A percentile compares a stretch with the other conserved stretches of the same genome.
Conservation (phyloP, 73 alveolate species). For the Tetrahymena borealis region DNA sequence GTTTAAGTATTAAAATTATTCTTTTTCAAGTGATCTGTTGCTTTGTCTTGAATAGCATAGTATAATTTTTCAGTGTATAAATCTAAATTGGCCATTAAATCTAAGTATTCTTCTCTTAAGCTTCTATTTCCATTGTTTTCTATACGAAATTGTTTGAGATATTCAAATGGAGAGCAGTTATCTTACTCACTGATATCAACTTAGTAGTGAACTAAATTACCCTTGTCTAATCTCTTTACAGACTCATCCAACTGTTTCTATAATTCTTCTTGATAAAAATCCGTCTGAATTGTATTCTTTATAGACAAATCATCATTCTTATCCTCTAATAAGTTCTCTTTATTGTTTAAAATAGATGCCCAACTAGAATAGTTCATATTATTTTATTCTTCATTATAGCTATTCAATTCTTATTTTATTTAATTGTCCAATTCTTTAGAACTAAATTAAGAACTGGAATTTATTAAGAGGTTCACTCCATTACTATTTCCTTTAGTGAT, state of each 20-base stretch:
- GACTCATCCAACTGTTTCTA: background rate
- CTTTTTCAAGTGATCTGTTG: background rate
- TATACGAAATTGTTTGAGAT: background rate
- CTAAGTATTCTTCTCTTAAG: background rate
- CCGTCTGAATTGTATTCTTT: background rate
- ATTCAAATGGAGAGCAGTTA: background rate
- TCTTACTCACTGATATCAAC: background rate
- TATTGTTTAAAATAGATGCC: background rate
- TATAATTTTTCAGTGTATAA: background rate
- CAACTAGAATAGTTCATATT: background rate
- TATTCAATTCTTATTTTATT: background rate
- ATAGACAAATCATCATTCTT: background rate
- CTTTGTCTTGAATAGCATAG: background rate
- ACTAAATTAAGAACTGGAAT: background rate
- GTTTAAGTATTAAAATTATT: background rate
- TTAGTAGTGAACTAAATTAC: background rate
- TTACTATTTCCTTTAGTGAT: background rate
- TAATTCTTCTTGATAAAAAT: background rate
- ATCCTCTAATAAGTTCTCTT: background rate
- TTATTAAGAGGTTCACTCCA: background rate
- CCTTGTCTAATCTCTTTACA: background rate
- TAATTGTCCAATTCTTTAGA: background rate
- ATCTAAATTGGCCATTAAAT: background rate
- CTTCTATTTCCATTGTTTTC: background rate
- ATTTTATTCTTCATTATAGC: background rate